Percentiles rank a stretch among this genome's conserved stretches.
phyloP scores from a whole-genome alignment of 306 rosid genomes.

The Potentilla sterilis region DNA sequence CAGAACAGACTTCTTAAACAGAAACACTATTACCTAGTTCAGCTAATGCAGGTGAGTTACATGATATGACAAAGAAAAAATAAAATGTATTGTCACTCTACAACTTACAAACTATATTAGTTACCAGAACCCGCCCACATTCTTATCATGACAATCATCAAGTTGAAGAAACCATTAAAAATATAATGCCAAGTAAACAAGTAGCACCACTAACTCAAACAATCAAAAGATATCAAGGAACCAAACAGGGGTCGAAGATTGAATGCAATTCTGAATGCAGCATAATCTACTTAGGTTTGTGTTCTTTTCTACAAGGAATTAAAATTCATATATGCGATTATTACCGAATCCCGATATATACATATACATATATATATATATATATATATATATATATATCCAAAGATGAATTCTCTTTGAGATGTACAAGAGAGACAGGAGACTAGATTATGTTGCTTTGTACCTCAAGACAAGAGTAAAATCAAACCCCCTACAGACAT shows the following conservation, averaged over 20 bases:
- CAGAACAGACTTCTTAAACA: background rate
- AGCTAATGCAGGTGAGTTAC: background rate
- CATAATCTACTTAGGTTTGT: background rate
- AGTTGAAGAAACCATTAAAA: background rate
- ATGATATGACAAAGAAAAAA: background rate
- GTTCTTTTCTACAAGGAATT: background rate
- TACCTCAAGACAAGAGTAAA: too few relatives aligned
- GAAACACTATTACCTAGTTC: background rate
- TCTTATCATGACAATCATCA: background rate
- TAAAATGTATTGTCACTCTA: background rate
- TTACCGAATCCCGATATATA: too few relatives aligned
- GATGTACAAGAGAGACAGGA: background rate
- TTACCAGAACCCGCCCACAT: background rate
- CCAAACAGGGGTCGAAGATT: background rate
- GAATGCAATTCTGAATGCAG: background rate
- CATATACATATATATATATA: too few relatives aligned
- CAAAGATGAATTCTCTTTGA: background rate
- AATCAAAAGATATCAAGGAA: background rate
- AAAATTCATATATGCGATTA: background rate
- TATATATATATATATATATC: too few relatives aligned
- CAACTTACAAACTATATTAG: background rate
- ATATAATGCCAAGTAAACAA: background rate
- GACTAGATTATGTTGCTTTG: background rate
- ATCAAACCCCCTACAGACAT: background rate
- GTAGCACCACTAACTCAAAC: background rate